Percentiles rank a stretch among this genome's conserved stretches.
These are phyloP conservation scores for Paramyrothecium roridum DNA, from an alignment of 2,329 filamentous ascomycete species.

Conservation along the genomic window DNA sequence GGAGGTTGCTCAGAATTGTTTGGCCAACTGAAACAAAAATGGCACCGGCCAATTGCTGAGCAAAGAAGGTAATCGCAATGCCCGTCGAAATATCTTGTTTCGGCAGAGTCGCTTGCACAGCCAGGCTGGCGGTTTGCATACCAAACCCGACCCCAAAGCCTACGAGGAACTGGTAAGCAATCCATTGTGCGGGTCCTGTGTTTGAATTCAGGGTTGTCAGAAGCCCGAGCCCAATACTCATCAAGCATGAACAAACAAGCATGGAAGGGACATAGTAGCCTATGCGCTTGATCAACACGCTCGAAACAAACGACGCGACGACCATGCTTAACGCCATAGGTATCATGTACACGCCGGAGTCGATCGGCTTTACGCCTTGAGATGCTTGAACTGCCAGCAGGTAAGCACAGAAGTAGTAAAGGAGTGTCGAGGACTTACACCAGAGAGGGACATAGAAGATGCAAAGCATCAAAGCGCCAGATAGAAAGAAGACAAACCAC, in stretches of 20 bases:
- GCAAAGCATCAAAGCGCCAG: conserved; percentile 49
- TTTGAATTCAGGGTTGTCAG: conserved; percentile 51
- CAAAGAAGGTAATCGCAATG: conserved; percentile 54
- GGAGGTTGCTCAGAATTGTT: conserved; percentile 46
- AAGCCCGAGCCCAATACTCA: conserved; percentile 52
- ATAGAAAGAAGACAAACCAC: conserved; percentile 42
- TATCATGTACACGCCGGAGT: conserved; percentile 56
- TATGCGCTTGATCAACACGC: conserved; percentile 45
- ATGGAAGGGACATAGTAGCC: conserved; percentile 61
- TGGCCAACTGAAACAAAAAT: conserved; percentile 57
- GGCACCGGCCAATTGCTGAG: conserved; percentile 57
- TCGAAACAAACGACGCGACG: conserved; percentile 45
- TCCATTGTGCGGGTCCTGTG: conserved; percentile 51
- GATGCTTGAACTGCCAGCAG: conserved; percentile 49
- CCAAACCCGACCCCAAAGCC: conserved; percentile 58
- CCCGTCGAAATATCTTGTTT: conserved; percentile 52
- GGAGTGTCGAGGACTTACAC: conserved; percentile 36
- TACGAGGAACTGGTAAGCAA: conserved; percentile 55
- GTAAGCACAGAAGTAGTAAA: conserved; percentile 10
- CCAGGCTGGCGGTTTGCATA: conserved; percentile 56
- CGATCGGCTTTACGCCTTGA: conserved; percentile 46
- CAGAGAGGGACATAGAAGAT: conserved; percentile 54
- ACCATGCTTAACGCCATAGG: conserved; percentile 55
- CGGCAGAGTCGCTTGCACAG: conserved; percentile 51
- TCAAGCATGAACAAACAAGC: conserved; percentile 46